phyloP scores from a whole-genome alignment of 805 yeast species.

The Kregervanrija fluxuum region DNA sequence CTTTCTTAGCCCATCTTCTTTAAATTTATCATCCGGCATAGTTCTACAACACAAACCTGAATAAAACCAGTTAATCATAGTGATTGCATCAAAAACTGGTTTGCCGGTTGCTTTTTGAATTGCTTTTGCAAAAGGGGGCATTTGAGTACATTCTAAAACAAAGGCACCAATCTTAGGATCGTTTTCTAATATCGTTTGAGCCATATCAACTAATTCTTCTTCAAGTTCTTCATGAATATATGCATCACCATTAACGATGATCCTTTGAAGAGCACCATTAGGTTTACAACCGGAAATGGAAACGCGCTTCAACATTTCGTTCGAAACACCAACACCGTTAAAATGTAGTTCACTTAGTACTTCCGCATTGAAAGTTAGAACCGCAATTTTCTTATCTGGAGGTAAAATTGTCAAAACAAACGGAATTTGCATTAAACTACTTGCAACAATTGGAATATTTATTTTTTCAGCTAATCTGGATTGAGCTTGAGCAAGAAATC shows the following conservation, averaged over 20 bases:
- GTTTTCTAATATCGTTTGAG: constrained; percentile 14
- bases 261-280: constrained; percentile 19
- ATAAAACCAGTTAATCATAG: constrained; percentile 29
- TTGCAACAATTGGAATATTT: constrained; percentile 28
- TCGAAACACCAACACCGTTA: constrained; percentile 23
- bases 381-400: constrained; percentile 20
- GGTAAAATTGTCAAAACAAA: constrained; percentile 16
- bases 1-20: constrained; percentile 17
- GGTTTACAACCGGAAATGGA: constrained; percentile 17
- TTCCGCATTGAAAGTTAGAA: constrained; percentile 26
- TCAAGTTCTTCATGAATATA: constrained; percentile 21
- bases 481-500: constrained; percentile 29
- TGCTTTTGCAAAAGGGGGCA: constrained; percentile 28
- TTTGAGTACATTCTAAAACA: constrained; percentile 30
- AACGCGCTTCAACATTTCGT: constrained; percentile 12
- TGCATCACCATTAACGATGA: constrained; percentile 20
- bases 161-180: constrained; percentile 22
- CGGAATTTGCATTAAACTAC: constrained; percentile 27
- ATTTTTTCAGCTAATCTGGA: constrained; percentile 15
- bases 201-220: constrained; percentile 21
- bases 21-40: constrained; percentile 16
- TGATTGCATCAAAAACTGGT: constrained; percentile 28
- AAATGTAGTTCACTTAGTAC: constrained; percentile 23
- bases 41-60: constrained; percentile 19
- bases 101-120: constrained; percentile 21